Percentiles rank a stretch among this genome's conserved stretches.
phyloP scores from a whole-genome alignment of 2,329 filamentous ascomycete genomes.

The Sphaceloma murrayae region DNA sequence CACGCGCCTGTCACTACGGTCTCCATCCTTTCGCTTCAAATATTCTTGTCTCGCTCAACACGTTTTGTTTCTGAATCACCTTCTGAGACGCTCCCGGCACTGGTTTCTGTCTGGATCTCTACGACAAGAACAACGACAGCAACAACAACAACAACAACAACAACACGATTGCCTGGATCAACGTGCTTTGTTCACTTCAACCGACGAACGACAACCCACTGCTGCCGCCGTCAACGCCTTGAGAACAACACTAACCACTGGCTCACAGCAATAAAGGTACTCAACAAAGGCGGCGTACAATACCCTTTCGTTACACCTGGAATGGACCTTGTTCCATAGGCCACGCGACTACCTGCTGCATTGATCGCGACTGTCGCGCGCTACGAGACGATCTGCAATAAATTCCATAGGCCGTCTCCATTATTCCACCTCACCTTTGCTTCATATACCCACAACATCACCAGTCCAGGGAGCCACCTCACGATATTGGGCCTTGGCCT shows the following conservation, averaged over 20 bases:
- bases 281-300: neutral
- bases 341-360: neutral
- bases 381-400: neutral
- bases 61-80: constrained; percentile 11
- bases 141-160: neutral
- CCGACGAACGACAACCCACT: constrained; percentile 9
- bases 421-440: too few relatives aligned
- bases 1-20: constrained; percentile 10
- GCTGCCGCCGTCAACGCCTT: too few relatives aligned
- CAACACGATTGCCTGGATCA: constrained; percentile 13
- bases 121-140: too few relatives aligned
- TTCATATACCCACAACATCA: constrained; percentile 6
- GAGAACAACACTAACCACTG: too few relatives aligned
- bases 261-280: constrained; percentile 9
- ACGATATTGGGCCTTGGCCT: constrained; percentile 13
- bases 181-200: neutral
- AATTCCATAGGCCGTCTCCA: too few relatives aligned
- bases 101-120: neutral
- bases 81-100: constrained; percentile 9
- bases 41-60: constrained; percentile 10
- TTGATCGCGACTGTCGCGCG: neutral
- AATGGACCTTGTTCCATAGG: constrained; percentile 11
- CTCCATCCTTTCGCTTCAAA: too few relatives aligned
- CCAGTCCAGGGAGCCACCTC: too few relatives aligned
- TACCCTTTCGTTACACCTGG: neutral